Evolutionary conservation across 2,329 filamentous ascomycete genomes (phyloP).

Genomic region (Claviceps quebecensis): DNA sequence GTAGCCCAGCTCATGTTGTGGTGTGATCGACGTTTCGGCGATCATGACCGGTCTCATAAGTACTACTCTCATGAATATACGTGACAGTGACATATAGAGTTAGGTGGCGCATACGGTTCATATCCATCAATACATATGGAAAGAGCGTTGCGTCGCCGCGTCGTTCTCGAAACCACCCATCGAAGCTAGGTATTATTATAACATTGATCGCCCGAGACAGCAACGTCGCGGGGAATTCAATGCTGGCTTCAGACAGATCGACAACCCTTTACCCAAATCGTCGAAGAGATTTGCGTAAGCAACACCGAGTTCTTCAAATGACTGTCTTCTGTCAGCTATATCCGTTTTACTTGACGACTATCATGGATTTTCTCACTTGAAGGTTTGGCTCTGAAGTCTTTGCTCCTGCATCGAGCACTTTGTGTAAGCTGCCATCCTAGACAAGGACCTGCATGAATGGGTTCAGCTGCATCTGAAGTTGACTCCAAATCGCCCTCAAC

Average conservation of each 20-base stretch:
- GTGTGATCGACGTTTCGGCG: background rate
- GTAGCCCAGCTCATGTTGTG: background rate
- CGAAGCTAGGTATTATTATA: background rate
- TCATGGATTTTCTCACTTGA: background rate
- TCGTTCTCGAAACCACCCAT: background rate
- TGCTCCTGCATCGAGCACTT: constrained; percentile 8
- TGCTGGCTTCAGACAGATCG: background rate
- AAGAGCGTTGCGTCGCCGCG: background rate
- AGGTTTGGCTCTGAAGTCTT: constrained; percentile 8
- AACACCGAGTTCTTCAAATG: too few relatives aligned
- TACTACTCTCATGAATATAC: too few relatives aligned
- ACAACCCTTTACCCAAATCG: constrained; percentile 10
- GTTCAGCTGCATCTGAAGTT: constrained; percentile 7
- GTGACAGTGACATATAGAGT: background rate
- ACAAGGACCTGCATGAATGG: constrained; percentile 10
- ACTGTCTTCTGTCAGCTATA: too few relatives aligned
- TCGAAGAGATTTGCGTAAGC: constrained; percentile 28
- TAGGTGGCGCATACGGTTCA: background rate
- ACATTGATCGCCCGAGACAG: background rate
- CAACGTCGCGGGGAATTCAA: background rate
- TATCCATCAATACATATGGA: background rate
- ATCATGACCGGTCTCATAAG: too few relatives aligned
- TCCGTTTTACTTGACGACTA: too few relatives aligned
- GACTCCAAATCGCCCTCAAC: constrained; percentile 9
- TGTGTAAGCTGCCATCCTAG: constrained; percentile 9